phyloP scores from a whole-genome alignment of 1,139 yeast genomes.

The Blastobotrys apis region DNA sequence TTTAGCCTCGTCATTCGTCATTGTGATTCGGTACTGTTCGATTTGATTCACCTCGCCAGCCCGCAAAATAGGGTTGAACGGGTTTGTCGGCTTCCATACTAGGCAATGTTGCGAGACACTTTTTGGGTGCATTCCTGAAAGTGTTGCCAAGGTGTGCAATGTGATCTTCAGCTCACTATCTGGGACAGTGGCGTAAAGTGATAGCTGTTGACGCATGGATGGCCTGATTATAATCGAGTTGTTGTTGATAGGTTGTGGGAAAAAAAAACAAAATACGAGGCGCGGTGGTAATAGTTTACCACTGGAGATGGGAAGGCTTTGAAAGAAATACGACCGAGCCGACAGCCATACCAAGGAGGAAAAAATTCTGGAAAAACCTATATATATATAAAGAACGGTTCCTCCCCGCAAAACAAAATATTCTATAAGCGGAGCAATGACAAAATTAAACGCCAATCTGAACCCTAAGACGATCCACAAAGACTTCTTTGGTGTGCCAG shows the following conservation, averaged over 20 bases:
- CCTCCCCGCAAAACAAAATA: no score
- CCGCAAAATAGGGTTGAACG: constrained; percentile 31
- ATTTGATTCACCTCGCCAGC: constrained; percentile 36
- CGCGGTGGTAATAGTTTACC: no score
- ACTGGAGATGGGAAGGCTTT: no score
- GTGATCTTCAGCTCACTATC: constrained; percentile 33
- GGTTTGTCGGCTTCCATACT: constrained; percentile 33
- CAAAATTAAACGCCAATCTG: no score
- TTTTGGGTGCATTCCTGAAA: constrained; percentile 36
- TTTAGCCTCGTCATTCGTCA: constrained; percentile 16
- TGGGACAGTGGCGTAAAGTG: constrained; percentile 32
- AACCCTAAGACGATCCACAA: constrained; percentile 68
- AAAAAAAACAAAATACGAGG: no score
- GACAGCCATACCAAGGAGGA: no score
- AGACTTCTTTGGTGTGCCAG: constrained; percentile 77
- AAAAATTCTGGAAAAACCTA: no score
- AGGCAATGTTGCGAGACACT: constrained; percentile 28
- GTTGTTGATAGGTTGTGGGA: not conserved
- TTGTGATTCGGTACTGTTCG: constrained; percentile 36
- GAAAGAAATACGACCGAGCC: no score
- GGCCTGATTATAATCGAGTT: not conserved
- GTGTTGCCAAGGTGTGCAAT: constrained; percentile 34
- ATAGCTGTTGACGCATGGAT: constrained; percentile 36
- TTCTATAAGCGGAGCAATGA: no score
- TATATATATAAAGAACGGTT: no score